Conservation (phyloP, 306 rosid genomes). For the Elaeagnus macrophylla region DNA sequence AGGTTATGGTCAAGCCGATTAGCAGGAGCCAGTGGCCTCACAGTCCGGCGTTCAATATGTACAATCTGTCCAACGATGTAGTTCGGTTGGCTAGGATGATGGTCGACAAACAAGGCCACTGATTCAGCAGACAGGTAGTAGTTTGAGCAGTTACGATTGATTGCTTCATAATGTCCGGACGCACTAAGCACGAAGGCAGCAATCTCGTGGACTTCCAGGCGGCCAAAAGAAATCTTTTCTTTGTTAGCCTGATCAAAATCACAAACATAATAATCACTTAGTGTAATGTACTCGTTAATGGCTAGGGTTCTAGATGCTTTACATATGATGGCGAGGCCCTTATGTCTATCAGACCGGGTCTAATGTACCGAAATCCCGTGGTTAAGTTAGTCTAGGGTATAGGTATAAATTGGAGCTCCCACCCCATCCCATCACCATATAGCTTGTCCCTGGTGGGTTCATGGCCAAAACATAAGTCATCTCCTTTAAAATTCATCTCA, state of each 20-base stretch:
- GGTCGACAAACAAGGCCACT: constrained; percentile 78
- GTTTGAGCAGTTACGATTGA: constrained; percentile 66
- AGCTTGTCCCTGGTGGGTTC: no score
- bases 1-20: constrained; percentile 33
- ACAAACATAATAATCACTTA: constrained; percentile 7
- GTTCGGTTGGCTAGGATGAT: constrained; percentile 67
- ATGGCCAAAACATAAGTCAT: no score
- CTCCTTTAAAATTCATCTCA: no score
- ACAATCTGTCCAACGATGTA: constrained; percentile 97
- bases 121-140: constrained; percentile 84
- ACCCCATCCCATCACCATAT: no score
- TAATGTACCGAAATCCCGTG: background rate
- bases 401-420: no score
- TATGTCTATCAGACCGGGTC: background rate
- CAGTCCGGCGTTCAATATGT: constrained; percentile 83
- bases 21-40: constrained; percentile 33
- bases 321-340: no score
- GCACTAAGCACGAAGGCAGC: constrained; percentile 82
- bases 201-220: constrained; percentile 79
- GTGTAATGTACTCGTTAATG: no score
- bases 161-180: constrained; percentile 79
- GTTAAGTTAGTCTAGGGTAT: background rate
- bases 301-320: no score
- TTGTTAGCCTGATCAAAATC: constrained; percentile 68
- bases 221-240: constrained; percentile 84